Evolutionary conservation across 164 flowering plant genomes (phyloP).

Genomic region (Sextonia rubra): DNA sequence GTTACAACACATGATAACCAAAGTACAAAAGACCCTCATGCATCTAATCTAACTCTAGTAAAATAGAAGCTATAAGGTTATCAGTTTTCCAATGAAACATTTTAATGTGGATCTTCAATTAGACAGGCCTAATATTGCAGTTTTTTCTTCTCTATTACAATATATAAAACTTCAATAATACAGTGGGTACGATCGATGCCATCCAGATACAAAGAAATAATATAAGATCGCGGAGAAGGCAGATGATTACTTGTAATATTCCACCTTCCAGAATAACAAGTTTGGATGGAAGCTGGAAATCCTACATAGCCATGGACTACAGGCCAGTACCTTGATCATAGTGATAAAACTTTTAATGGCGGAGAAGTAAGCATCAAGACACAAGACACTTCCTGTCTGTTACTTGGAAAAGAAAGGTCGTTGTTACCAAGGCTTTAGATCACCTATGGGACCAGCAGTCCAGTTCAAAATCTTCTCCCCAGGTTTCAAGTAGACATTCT

Average conservation of each 20-base stretch:
- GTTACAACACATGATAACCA: neutral
- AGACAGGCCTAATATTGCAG: no score
- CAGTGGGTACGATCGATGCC: neutral
- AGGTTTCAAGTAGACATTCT: constrained; percentile 41
- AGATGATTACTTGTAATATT: neutral
- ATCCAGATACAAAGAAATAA: neutral
- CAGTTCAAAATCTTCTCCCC: constrained; percentile 69
- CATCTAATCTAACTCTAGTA: neutral
- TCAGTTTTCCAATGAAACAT: neutral
- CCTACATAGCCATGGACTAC: neutral
- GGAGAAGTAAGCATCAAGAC: neutral
- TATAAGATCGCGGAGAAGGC: neutral
- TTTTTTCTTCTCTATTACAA: no score
- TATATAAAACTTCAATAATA: no score
- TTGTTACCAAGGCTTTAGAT: constrained; percentile 54
- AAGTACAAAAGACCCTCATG: neutral
- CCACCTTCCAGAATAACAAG: neutral
- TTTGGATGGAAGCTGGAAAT: neutral
- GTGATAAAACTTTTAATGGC: neutral
- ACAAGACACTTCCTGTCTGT: neutral
- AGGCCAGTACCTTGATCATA: neutral
- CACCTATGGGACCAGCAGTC: constrained; percentile 81
- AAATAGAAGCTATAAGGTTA: neutral
- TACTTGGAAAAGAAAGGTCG: neutral
- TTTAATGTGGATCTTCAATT: neutral